phyloP scores from a whole-genome alignment of 2,329 filamentous ascomycete genomes.

The Fulvia fulva region DNA sequence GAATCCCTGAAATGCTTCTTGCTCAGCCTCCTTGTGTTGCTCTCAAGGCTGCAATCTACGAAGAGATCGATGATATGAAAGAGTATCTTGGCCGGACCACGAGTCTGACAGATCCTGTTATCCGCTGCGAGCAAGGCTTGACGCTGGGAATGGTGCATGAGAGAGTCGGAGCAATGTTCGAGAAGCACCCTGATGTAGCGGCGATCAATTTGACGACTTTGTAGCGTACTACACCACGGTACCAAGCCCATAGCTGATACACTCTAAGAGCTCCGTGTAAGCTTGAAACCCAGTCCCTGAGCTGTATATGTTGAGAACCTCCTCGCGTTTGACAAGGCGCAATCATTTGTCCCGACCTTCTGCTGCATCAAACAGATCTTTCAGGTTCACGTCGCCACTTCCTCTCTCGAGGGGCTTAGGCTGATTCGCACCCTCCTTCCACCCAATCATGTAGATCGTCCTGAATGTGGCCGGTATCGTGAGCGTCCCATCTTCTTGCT shows the following conservation, averaged over 20 bases:
- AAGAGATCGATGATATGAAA: conserved; percentile 23
- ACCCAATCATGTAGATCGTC: conserved; percentile 98
- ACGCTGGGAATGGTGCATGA: conserved; percentile 23
- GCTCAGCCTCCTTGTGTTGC: conserved; percentile 21
- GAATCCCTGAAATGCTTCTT: conserved; percentile 22
- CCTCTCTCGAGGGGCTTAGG: conserved; percentile 75
- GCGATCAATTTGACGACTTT: conserved; percentile 16
- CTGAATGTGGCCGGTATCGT: conserved; percentile 81
- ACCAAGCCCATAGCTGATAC: too few species aligned
- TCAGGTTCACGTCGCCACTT: conserved; percentile 81
- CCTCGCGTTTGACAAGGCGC: background rate
- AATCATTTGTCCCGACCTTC: conserved; percentile 9
- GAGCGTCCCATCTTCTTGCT: conserved; percentile 57
- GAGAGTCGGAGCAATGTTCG: conserved; percentile 19
- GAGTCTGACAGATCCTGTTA: conserved; percentile 13
- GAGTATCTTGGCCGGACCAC: conserved; percentile 22
- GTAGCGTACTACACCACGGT: too few species aligned
- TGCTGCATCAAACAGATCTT: conserved; percentile 66
- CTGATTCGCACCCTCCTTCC: conserved; percentile 81
- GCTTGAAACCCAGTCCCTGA: too few species aligned
- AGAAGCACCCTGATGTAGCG: conserved; percentile 21
- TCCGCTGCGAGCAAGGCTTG: conserved; percentile 17
- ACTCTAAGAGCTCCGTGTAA: too few species aligned
- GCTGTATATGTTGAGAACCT: too few species aligned
- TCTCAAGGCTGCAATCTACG: conserved; percentile 21